These are phyloP conservation scores for Rhizophagus prolifer DNA, from an alignment of 192 early-diverging fungal genomes.

Conservation along the genomic window DNA sequence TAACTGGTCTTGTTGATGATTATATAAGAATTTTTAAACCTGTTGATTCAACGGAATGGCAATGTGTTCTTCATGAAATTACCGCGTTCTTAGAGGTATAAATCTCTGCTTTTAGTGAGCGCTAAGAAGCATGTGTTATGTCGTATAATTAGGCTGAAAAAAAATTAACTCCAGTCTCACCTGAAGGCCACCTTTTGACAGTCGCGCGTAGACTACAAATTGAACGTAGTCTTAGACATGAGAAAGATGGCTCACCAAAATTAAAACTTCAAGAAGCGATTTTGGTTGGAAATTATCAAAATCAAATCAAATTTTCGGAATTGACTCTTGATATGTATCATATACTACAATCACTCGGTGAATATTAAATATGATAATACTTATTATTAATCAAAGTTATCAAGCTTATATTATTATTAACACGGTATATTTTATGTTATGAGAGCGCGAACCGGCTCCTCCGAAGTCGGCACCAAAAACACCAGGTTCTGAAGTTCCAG, in stretches of 20 bases:
- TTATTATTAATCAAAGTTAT: background rate
- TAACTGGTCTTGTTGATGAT: constrained; percentile 82
- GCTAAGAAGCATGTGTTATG: background rate
- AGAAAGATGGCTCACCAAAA: constrained; percentile 60
- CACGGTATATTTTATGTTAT: background rate
- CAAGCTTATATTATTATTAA: background rate
- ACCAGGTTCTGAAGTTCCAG: constrained; percentile 28
- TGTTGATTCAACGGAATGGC: constrained; percentile 89
- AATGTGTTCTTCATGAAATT: constrained; percentile 74
- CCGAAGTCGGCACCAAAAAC: constrained; percentile 36
- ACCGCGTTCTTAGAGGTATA: constrained; percentile 79
- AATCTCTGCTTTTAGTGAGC: background rate
- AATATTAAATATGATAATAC: background rate
- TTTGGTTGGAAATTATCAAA: constrained; percentile 91
- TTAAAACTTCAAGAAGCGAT: constrained; percentile 91
- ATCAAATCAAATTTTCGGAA: constrained; percentile 97
- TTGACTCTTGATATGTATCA: constrained; percentile 96
- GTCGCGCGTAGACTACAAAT: constrained; percentile 55
- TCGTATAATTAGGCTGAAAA: constrained; percentile 62
- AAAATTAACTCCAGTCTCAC: constrained; percentile 66
- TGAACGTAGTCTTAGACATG: constrained; percentile 45
- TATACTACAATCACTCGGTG: constrained; percentile 88
- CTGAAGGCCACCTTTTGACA: constrained; percentile 48
- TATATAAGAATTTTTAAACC: constrained; percentile 86
- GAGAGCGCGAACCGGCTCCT: constrained; percentile 59